A percentile compares a stretch with the other conserved stretches of the same genome.
Conservation (phyloP, 305 asterid genomes). For the Solanum chacoense region DNA sequence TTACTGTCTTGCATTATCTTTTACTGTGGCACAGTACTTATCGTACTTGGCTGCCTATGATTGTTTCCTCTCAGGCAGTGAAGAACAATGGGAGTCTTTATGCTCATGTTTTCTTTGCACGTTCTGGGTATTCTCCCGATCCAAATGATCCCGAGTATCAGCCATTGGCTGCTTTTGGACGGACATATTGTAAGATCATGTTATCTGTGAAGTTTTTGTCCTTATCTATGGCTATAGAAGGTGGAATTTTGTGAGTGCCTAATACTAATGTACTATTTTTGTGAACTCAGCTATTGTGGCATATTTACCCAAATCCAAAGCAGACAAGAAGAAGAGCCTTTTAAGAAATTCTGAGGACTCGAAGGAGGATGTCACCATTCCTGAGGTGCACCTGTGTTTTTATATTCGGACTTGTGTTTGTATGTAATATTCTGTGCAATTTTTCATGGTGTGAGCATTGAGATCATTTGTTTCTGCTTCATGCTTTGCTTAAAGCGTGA, state of each 20-base stretch:
- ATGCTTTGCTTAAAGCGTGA: neutral
- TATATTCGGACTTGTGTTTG: neutral
- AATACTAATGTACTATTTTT: constrained; percentile 1
- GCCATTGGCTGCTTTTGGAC: constrained; percentile 78
- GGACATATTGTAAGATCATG: constrained; percentile 50
- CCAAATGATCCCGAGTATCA: constrained; percentile 88
- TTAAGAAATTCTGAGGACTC: constrained; percentile 47
- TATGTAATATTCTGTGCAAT: neutral
- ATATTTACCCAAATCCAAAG: constrained; percentile 76
- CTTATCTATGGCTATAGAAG: neutral
- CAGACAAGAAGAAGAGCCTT: constrained; percentile 71
- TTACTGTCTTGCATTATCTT: neutral
- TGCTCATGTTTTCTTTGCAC: constrained; percentile 91
- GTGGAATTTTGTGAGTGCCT: neutral
- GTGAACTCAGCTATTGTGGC: constrained; percentile 50
- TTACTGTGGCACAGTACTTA: neutral
- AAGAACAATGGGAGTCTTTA: constrained; percentile 85
- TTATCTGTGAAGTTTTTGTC: neutral
- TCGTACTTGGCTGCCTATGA: constrained; percentile 2
- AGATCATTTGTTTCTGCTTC: neutral
- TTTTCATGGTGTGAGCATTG: neutral
- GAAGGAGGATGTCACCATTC: constrained; percentile 19
- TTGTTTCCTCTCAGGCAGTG: constrained; percentile 42
- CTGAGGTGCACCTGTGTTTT: constrained; percentile 38
- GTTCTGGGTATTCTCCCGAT: constrained; percentile 87